Conservation (phyloP, 495 filamentous ascomycete genomes). For the Podospora fimiseda region DNA sequence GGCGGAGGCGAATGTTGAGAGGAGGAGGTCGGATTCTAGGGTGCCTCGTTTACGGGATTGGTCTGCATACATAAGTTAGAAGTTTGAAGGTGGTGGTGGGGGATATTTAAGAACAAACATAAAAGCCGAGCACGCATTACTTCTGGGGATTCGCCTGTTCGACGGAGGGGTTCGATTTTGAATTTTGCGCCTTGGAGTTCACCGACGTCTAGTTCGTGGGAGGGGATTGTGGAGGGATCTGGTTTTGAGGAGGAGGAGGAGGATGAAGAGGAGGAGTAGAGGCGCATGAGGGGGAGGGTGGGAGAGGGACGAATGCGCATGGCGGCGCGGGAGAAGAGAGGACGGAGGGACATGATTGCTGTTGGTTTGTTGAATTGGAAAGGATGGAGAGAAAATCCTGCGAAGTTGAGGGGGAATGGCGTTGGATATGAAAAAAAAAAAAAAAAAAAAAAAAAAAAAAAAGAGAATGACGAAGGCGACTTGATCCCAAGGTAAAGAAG, state of each 20-base stretch:
- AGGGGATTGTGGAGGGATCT: slow-evolving; percentile 1
- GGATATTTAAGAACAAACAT: slow-evolving; percentile 52
- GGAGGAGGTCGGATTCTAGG: slow-evolving; percentile 89
- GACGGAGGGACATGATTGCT: slow-evolving; percentile 9
- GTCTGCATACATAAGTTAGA: slow-evolving; percentile 52
- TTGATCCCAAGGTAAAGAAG: background rate
- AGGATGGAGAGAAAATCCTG: too few species aligned
- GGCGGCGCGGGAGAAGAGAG: slow-evolving; percentile 10
- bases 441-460: background rate
- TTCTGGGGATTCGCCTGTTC: slow-evolving; percentile 68
- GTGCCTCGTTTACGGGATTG: slow-evolving; percentile 96
- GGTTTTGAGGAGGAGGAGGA: slow-evolving; percentile 5
- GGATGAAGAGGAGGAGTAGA: background rate
- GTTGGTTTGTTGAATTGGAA: background rate
- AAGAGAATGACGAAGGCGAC: background rate
- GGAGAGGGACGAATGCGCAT: background rate
- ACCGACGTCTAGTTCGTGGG: slow-evolving; percentile 70
- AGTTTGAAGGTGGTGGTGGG: slow-evolving; percentile 1
- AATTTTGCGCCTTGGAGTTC: slow-evolving; percentile 86
- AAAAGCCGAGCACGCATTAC: slow-evolving; percentile 87
- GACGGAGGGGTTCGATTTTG: slow-evolving; percentile 78
- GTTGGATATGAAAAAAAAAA: background rate
- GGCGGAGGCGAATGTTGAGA: slow-evolving; percentile 87
- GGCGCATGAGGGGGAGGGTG: background rate
- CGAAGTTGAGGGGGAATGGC: too few species aligned